Conservation (phyloP, 208 protist species). For the Trypanosoma cruzi region DNA sequence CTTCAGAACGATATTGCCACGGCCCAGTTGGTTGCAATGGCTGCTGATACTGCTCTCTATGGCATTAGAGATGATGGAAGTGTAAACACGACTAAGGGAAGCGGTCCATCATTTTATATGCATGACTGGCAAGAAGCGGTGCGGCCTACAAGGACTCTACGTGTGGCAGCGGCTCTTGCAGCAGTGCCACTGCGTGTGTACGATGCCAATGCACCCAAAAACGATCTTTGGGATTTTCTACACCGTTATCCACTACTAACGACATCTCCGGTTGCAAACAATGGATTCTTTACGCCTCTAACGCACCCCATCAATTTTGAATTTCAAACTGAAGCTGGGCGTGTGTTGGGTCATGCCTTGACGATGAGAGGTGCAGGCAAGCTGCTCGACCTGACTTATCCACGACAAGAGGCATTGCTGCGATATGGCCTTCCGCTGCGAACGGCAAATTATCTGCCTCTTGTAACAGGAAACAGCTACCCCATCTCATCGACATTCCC, state of each 20-base stretch:
- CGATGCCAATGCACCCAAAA: conserved; percentile 6
- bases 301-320: conserved; percentile 53
- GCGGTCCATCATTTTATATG: conserved; percentile 63
- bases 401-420: conserved; percentile 67
- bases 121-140: conserved; percentile 70
- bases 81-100: neutral
- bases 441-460: conserved; percentile 61
- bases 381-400: conserved; percentile 52
- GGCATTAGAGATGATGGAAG: conserved; percentile 58
- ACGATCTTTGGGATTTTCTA: conserved; percentile 71
- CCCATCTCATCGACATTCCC: conserved; percentile 78
- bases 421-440: conserved; percentile 76
- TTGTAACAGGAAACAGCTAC: conserved; percentile 58
- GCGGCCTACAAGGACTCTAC: conserved; percentile 54
- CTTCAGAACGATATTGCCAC: conserved; percentile 72
- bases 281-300: conserved; percentile 48
- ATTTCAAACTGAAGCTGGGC: conserved; percentile 36
- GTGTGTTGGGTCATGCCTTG: conserved; percentile 73
- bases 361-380: conserved; percentile 64
- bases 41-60: conserved; percentile 74
- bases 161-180: conserved; percentile 58
- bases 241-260: conserved; percentile 49
- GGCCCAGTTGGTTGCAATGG: conserved; percentile 73
- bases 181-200: conserved; percentile 58
- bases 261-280: neutral